These are phyloP conservation scores for Melampsora americana DNA, from an alignment of 1,284 basidiomycete species.

Conservation along the genomic window DNA sequence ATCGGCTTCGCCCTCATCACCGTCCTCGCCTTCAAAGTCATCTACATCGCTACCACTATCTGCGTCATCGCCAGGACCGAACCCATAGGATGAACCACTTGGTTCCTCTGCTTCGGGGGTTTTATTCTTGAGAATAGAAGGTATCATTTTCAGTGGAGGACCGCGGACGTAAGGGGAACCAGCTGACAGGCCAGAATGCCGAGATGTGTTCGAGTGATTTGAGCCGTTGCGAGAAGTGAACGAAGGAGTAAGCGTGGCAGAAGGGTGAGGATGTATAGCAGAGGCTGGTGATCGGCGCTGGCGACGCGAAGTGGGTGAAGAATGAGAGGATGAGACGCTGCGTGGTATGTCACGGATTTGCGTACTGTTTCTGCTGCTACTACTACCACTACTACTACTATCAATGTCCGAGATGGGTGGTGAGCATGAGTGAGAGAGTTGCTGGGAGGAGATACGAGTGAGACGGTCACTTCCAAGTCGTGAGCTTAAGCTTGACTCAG, in stretches of 20 bases:
- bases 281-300: not conserved
- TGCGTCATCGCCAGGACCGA: conserved; percentile 29
- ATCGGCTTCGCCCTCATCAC: conserved; percentile 21
- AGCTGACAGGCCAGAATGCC: not conserved
- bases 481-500: not conserved
- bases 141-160: not conserved
- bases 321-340: conserved; percentile 1
- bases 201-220: not conserved
- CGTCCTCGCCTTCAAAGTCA: conserved; percentile 43
- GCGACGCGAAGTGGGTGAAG: not conserved
- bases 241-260: not conserved
- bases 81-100: conserved; percentile 24
- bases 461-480: not conserved
- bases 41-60: conserved; percentile 43
- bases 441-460: not conserved
- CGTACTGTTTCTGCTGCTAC: not conserved
- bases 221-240: not conserved
- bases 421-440: not conserved
- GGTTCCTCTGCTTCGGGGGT: conserved; percentile 3
- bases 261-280: not conserved
- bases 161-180: not conserved
- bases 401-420: conserved; percentile 1
- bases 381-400: conserved; percentile 6
- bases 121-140: conserved; percentile 17
- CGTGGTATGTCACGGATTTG: not conserved